Evolutionary conservation across 2,329 filamentous ascomycete species (phyloP).

Genomic region (Pseudogymnoascus sp.): DNA sequence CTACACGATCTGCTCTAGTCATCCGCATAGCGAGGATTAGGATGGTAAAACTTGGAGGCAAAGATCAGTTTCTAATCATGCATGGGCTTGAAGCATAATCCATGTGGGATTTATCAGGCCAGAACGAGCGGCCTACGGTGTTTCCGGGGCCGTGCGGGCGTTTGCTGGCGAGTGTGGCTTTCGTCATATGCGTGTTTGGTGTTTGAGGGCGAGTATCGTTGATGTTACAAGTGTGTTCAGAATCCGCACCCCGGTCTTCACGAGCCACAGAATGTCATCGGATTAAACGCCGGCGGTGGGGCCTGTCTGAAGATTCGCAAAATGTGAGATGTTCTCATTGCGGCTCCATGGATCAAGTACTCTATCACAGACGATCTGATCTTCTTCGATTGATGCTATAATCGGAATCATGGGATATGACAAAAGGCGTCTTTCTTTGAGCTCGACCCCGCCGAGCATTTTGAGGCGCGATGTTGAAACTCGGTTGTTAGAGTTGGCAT

Average conservation of each 20-base stretch:
- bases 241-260: background rate
- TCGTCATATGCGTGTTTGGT: conserved; percentile 3
- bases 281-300: background rate
- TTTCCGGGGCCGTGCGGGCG: conserved; percentile 3
- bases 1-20: conserved; percentile 2
- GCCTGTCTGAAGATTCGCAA: background rate
- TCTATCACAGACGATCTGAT: conserved; percentile 27
- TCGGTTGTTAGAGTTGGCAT: background rate
- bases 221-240: conserved; percentile 5
- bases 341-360: background rate
- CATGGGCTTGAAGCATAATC: conserved; percentile 5
- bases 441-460: background rate
- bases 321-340: background rate
- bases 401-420: background rate
- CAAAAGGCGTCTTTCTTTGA: background rate
- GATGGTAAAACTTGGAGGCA: conserved; percentile 5
- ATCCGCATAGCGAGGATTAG: conserved; percentile 2
- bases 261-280: background rate
- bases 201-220: conserved; percentile 2
- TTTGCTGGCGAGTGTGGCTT: background rate
- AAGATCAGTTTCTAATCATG: conserved; percentile 4
- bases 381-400: conserved; percentile 19
- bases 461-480: conserved; percentile 1
- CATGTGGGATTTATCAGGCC: background rate
- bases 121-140: background rate